phyloP scores from a whole-genome alignment of 2,329 filamentous ascomycete species.

The Exophiala aquamarina region DNA sequence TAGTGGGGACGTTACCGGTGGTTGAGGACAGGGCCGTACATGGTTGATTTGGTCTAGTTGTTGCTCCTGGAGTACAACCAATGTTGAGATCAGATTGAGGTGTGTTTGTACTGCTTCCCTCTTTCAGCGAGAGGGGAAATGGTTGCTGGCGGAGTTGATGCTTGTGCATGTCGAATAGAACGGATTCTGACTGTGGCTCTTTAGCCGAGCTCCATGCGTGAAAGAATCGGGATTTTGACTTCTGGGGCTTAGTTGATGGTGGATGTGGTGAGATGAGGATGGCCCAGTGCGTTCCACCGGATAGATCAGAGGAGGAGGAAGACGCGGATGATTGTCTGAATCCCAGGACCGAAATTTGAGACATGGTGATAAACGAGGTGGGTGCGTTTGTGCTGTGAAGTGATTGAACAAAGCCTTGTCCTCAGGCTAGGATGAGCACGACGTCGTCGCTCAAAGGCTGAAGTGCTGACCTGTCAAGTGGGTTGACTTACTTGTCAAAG shows the following conservation, averaged over 20 bases:
- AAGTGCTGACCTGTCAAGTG: no score
- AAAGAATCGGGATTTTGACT: conserved; percentile 13
- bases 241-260: not conserved
- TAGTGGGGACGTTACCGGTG: not conserved
- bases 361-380: conserved; percentile 9
- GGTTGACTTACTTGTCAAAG: no score
- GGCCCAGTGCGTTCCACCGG: conserved; percentile 15
- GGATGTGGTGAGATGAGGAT: conserved; percentile 15
- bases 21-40: conserved; percentile 3
- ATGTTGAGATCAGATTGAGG: not conserved
- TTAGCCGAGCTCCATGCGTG: not conserved
- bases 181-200: conserved; percentile 3
- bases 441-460: no score
- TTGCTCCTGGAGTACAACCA: not conserved
- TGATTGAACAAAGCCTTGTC: no score
- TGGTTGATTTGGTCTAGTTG: conserved; percentile 18
- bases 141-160: conserved; percentile 24
- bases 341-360: conserved; percentile 19
- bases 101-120: not conserved
- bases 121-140: conserved; percentile 10
- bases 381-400: no score
- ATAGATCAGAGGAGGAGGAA: not conserved
- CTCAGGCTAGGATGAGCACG: no score
- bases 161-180: conserved; percentile 22
- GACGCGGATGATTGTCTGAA: conserved; percentile 6